Evolutionary conservation across 2,329 filamentous ascomycete genomes (phyloP), one percentile per base, ranked within the genome.

Genomic region (Paraphoma sp.): DNA sequence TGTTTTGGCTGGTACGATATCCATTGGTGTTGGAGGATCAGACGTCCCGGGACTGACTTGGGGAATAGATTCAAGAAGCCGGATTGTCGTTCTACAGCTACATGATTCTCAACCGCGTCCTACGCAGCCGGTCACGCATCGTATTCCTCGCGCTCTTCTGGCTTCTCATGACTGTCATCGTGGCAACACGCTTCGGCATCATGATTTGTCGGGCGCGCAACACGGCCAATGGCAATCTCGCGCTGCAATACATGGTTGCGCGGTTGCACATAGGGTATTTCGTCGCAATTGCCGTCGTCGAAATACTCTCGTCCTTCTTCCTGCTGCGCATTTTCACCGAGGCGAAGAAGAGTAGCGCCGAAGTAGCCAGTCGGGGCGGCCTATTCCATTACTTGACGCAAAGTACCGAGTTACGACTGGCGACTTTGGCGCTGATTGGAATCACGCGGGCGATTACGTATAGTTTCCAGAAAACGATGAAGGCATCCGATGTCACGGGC

Each of bases 1-100:
- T 51, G 12, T 44, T 51, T 17, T 51, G 48, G 48, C 14, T 51
- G 48, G 48, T 51, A 51, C n/a, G 48, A 44, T n/a, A 6, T 12
- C 28, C 6, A n/a, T 16, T 14, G 3, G 18, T 10, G 6, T 6
- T 23, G 11, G 23, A 9, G 8, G n/a, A n/a, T n/a, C n/a, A n/a
- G n/a, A n/a, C n/a, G n/a, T n/a, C n/a, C n/a, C n/a, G n/a, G n/a
- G n/a, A 16, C 44, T 46, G 9, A 46, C 16, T 14, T 11, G 28
- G 11, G 10, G 14, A 23, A 28, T 29, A 51, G 48, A 44, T 51
- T 14, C 48, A 51, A 44, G 48, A 51, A 44, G 48, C 48, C 6
- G 48, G 48, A 11, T 9, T 51, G 17, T 51, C 48, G 11, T 51
- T 51, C 38, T 51, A 51, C 40, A 51, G 48, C 48, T 51, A 44